Percentiles rank a stretch among this genome's conserved stretches.
Evolutionary conservation across 306 rosid species (phyloP).

Genomic region (Sophora flavescens): DNA sequence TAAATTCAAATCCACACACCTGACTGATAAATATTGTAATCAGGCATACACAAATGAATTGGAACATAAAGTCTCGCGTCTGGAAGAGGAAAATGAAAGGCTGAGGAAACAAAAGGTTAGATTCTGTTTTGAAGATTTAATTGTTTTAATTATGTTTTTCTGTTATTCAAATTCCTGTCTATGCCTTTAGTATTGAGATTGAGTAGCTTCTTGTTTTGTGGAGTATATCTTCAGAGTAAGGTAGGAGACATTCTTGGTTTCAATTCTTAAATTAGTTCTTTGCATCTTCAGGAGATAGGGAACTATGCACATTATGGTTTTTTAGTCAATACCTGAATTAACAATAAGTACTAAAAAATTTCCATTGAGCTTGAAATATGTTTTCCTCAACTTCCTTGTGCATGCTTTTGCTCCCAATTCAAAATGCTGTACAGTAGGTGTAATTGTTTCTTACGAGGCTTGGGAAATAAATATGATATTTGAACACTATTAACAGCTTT

Average conservation of each 20-base stretch:
- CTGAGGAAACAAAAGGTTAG: slow-evolving; percentile 88
- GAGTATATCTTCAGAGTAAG: slow-evolving; percentile 15
- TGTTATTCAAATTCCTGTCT: slow-evolving; percentile 27
- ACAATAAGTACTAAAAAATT: not conserved
- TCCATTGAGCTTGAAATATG: slow-evolving; percentile 14
- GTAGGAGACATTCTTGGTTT: slow-evolving; percentile 13
- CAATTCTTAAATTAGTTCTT: not conserved
- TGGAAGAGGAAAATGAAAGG: slow-evolving; percentile 94
- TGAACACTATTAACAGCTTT: not conserved
- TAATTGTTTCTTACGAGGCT: not conserved
- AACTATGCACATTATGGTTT: not conserved
- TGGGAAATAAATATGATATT: not conserved
- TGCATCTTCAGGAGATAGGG: not conserved
- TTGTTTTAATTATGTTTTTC: slow-evolving; percentile 23
- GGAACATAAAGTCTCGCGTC: slow-evolving; percentile 82
- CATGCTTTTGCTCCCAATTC: slow-evolving; percentile 6
- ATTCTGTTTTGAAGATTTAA: slow-evolving; percentile 39
- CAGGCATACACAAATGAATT: slow-evolving; percentile 96
- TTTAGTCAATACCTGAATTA: slow-evolving; percentile 1
- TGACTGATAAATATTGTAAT: slow-evolving; percentile 34
- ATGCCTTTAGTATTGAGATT: slow-evolving; percentile 24
- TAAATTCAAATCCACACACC: not conserved
- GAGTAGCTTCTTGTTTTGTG: not conserved
- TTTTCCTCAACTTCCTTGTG: not conserved
- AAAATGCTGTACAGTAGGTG: not conserved